Base-by-base conservation (phyloP, 352 stramenopile species). In the Elongisporangium senticosum region DNA sequence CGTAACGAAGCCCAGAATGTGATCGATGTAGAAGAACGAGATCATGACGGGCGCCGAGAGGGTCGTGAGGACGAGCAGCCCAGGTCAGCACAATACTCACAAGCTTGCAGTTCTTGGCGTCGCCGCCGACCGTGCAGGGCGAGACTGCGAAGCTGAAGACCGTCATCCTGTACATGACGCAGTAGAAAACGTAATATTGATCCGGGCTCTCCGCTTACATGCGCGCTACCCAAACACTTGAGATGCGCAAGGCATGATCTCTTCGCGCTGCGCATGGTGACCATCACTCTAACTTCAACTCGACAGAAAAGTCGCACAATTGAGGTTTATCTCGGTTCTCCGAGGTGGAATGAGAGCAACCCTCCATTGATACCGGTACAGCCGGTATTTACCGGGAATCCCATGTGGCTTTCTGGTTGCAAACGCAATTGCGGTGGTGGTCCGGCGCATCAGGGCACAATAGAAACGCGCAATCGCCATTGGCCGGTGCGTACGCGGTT, bases 11-110 rank as follows among this genome's bases (percentile, higher is more conserved):
- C 67, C 64, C 13, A 94, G 67, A 52, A 94, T 79, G 37, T 63
- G 59, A 54, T 89, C 82, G 20, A 92, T 81, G 61, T 89, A 94
- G 64, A 86, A 90, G 68, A 90, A 94, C 53, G 75, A 92, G 58
- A 86, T 60, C 66, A 90, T 83, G 53, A 90, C 84, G 0, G 84
- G 84, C 56, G 89, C 77, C 26, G 79, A 79, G 24, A 92, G 63
- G 23, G 89, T 49, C 43, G 81, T 65, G 53, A 90, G 72, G 63
- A 91, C 79, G 58, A 94, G 53, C 23, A 92, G 58, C 79, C 82
- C 15, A 94, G 65, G 58, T 94, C 80, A 94, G 73, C 84, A 82
- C 92, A 52, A 92, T 79, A 47, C 82, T 77, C 17, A 90, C 81
- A 49, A 94, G 74, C 33, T 76, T 69, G 47, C 76, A 88, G 65